Evolutionary conservation across 345 rosid species (phyloP).

Genomic region (Citrus maxima): DNA sequence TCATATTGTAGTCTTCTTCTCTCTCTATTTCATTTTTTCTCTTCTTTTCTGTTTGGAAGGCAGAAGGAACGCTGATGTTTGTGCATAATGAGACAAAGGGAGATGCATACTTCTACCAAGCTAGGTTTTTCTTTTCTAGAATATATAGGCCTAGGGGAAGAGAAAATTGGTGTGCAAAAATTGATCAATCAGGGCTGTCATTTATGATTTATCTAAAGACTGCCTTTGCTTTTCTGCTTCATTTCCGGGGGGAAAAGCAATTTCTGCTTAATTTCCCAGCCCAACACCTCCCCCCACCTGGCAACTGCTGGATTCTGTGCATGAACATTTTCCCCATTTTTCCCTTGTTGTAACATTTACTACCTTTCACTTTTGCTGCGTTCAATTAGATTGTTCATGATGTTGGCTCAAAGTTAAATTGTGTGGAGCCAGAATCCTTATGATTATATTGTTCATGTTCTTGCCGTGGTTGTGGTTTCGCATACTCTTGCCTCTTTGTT

Average conservation of each 20-base stretch:
- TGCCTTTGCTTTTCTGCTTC: neutral
- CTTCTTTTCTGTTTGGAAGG: neutral
- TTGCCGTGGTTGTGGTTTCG: neutral
- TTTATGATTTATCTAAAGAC: neutral
- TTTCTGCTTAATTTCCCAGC: neutral
- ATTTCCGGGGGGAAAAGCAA: no score
- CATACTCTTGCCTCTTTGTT: neutral
- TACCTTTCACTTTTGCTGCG: neutral
- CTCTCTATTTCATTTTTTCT: neutral
- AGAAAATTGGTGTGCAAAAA: neutral
- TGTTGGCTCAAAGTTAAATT: neutral
- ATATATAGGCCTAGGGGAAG: neutral
- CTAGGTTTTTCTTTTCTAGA: neutral
- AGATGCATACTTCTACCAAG: neutral
- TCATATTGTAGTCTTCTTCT: neutral
- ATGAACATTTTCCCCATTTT: neutral
- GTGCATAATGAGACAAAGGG: neutral
- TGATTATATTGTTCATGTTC: neutral
- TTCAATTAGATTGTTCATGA: neutral
- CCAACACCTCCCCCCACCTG: no score
- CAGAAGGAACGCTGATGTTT: neutral
- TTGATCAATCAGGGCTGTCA: neutral
- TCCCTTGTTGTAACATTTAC: neutral
- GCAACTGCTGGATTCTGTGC: neutral
- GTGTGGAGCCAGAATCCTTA: neutral